Evolutionary conservation across 306 rosid species (phyloP), one percentile per base, ranked within the genome.

Genomic region (Cucurbita pepo): DNA sequence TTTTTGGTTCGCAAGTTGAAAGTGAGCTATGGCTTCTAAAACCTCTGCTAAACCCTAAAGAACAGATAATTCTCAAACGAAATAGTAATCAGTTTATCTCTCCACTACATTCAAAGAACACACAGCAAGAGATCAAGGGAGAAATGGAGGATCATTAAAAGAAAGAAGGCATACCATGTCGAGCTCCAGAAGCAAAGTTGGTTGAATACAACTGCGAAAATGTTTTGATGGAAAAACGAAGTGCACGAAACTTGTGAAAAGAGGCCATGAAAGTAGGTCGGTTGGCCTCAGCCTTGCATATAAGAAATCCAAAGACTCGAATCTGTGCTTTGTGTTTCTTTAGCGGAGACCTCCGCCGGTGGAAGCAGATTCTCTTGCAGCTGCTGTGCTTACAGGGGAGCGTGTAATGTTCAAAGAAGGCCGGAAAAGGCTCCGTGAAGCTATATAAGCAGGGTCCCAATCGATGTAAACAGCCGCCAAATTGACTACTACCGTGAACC

Each of bases 231-330:
- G 78, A 79, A 40, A 73, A 81, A 77, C 71, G 75, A 55, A 73
- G 80, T 4, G 78, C 77, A 40, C 59, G 81, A 73, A 84, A 79
- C 80, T 83, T 77, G 13, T 89, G 88, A 85, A 80, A 30, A 45
- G 77, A 76, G 25, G 88, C 88, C 98, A 92, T 92, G 74, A 5
- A 82, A 80, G 76, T 73, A 52, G 50, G 74, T 77, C 56, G 52
- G 12, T 67, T 77, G 60, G 38, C 22, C 50, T 54, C 70, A 77
- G 21, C 21, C 5, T 16, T 2, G 83, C 77, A 72, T 72, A 66
- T 72, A 66, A 40, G 74, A 66, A 56, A 66, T 10, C 25, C 41
- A 47, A 69, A 8, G 25, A 69, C 8, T 50, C 22, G 74, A 51
- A 48, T 71, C 62, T 30, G 11, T 30, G 16, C 16, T 62, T 11